Evolutionary conservation across 495 filamentous ascomycete species (phyloP).

Genomic region (Chaetomium cochliodes): DNA sequence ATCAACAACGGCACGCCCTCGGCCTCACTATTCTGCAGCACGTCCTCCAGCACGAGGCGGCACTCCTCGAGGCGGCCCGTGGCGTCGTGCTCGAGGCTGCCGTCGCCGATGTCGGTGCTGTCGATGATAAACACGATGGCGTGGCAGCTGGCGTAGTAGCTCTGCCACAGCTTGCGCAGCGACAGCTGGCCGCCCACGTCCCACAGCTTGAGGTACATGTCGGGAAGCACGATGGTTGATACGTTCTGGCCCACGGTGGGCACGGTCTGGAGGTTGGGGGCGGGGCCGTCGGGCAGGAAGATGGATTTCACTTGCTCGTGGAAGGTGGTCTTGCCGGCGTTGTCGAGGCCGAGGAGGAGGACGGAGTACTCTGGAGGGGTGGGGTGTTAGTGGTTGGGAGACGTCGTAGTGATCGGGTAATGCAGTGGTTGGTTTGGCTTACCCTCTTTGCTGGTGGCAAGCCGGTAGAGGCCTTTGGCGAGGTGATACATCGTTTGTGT

Average conservation of each 20-base stretch:
- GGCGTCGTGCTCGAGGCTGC: constrained; percentile 58
- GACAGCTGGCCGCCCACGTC: constrained; percentile 92
- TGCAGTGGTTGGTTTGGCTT: constrained; percentile 3
- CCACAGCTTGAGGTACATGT: constrained; percentile 98
- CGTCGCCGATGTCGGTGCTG: constrained; percentile 84
- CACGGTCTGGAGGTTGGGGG: constrained; percentile 69
- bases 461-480: constrained; percentile 88
- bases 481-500: constrained; percentile 80
- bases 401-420: neutral
- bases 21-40: constrained; percentile 79
- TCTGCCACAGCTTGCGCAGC: constrained; percentile 90
- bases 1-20: constrained; percentile 89
- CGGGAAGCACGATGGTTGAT: constrained; percentile 76
- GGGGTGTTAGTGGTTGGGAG: constrained; percentile 8
- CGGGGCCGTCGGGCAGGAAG: constrained; percentile 65
- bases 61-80: constrained; percentile 77
- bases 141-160: constrained; percentile 89
- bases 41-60: constrained; percentile 80
- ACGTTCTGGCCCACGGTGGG: constrained; percentile 98
- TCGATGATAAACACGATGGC: constrained; percentile 98
- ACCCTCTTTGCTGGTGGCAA: constrained; percentile 95
- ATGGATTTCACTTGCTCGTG: constrained; percentile 92
- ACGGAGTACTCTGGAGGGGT: constrained; percentile 88
- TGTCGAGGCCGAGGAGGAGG: constrained; percentile 94
- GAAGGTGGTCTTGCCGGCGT: constrained; percentile 97